Evolutionary conservation across 352 stramenopile genomes (phyloP), one percentile per base, ranked within the genome.

Genomic region (Globisporangium middletonii): DNA sequence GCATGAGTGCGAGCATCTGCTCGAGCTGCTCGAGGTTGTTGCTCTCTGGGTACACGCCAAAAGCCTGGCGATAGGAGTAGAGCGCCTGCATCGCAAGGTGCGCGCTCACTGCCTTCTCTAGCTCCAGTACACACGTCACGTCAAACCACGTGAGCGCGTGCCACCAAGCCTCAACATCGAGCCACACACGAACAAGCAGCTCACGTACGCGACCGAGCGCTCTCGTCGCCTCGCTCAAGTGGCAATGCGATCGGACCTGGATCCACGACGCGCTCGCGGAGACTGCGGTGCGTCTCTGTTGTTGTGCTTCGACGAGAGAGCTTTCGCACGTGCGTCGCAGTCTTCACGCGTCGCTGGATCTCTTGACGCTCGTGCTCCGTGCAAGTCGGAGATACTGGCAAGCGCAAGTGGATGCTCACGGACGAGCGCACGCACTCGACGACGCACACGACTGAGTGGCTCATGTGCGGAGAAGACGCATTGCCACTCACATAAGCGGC

Each of bases 21-120:
- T 51, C 15, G 3, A 62, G 13, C 46, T 73, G 62, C 26, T 64
- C 54, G 0, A 8, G 16, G 59, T 68, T 70, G 56, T 71, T 68
- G 50, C 30, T 54, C 45, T 73, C 59, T 9, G 66, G 66, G 16
- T 59, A 65, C 23, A 42, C 55, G 1, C 66, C 63, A 16, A 67
- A 66, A 15, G 54, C 42, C 27, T 73, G 66, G 1, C 59, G 57
- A 45, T 62, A 73, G 11, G 35, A 18, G 44, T 73, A 71, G 12
- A 73, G 41, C 3, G 55, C 63, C 33, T 73, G 66, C 49, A 73
- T 59, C 11, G 65, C 60, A n/a, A 63, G 12, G 45, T 73, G 66
- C 3, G 50, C 16, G 12, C 43, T 62, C 30, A 19, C n/a, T 0
- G 41, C 44, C 5, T 46, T 47, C 5, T 50, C 28, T 47, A n/a